Evolutionary conservation across 2,329 filamentous ascomycete species (phyloP), one percentile per base, ranked within the genome.

Genomic region (Epichloe baconii): DNA sequence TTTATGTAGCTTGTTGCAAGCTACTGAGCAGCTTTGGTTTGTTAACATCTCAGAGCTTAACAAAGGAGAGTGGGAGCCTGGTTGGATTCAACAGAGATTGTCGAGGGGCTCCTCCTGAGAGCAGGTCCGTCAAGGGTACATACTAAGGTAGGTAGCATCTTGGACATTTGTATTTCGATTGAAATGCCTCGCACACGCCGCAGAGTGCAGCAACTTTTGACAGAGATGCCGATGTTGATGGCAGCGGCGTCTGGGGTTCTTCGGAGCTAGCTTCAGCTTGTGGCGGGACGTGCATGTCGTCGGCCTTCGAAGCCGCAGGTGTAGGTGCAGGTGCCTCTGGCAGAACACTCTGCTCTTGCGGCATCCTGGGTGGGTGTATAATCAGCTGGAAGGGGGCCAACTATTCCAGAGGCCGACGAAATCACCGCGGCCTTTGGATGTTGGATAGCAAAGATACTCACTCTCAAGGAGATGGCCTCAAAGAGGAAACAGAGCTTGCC

Each of bases 81-180:
- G 31, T 11, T 31, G 31, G 10, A 31, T 31, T 31, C 31, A 31
- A 31, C 31, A 31, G 26, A 31, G 31, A 11, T 11, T 31, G 31
- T 31, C 31, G 31, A 31, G 31, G 31, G 10, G 10, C 4, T 10
- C 26, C 10, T 11, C 31, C 10, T 31, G 4, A 11, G 11, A 31
- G 31, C 31, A 31, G 31, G 31, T 34, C 42, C 47, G 52, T 47
- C 12, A 14, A 23, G n/a, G 40, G 44, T 31, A 66, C 78, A 61
- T 68, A 83, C 80, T 80, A 83, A 54, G 75, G 74, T 21, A 77
- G 58, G 46, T 71, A 65, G 61, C 80, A 84, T 31, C 71, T 71
- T n/a, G 77, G 70, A 55, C 80, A 84, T 58, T 81, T 83, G 64
- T 84, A 84, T 62, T 80, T 83, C 34, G 70, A 71, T 19, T 72